Base-by-base conservation (phyloP, 2,329 filamentous ascomycete species). In the Parasarocladium wereldwijsianum region DNA sequence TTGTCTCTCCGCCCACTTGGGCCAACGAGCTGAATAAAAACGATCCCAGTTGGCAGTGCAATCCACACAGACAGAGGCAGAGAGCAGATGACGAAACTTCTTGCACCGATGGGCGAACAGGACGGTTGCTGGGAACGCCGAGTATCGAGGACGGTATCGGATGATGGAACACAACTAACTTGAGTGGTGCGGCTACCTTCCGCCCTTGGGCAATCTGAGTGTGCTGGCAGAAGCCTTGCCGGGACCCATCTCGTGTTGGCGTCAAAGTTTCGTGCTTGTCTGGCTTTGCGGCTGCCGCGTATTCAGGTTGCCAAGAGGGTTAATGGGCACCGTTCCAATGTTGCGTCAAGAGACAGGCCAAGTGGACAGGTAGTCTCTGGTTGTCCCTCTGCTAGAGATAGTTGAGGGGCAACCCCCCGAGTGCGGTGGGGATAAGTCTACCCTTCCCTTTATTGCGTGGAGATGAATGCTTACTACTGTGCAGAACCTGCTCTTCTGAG, bases 251-350 rank as follows among this genome's bases (percentile, higher is more conserved):
- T 72, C 51, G 76, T 70, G 80, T 85, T 84, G 80, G 80, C 62
- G 76, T 92, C 83, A 92, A 84, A 85, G 83, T 64, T 75, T 84
- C 62, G 82, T 66, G 69, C 83, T 87, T 86, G 81, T 87, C 82
- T 61, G 67, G 60, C 38, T 31, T 26, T 45, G 42, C 35, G 33
- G 32, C n/a, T n/a, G n/a, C n/a, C n/a, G n/a, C n/a, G n/a, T n/a
- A n/a, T n/a, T n/a, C n/a, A n/a, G n/a, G n/a, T n/a, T n/a, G n/a
- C n/a, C n/a, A n/a, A n/a, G n/a, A n/a, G n/a, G n/a, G n/a, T n/a
- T n/a, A n/a, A n/a, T n/a, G n/a, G n/a, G n/a, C n/a, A n/a, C n/a
- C n/a, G n/a, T n/a, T n/a, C n/a, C n/a, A n/a, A n/a, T n/a, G n/a
- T n/a, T n/a, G n/a, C n/a, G n/a, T n/a, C 20, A 31, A 23, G 19